Evolutionary conservation across 2,329 filamentous ascomycete species (phyloP).

Genomic region (Chalaropsis thielavioides): DNA sequence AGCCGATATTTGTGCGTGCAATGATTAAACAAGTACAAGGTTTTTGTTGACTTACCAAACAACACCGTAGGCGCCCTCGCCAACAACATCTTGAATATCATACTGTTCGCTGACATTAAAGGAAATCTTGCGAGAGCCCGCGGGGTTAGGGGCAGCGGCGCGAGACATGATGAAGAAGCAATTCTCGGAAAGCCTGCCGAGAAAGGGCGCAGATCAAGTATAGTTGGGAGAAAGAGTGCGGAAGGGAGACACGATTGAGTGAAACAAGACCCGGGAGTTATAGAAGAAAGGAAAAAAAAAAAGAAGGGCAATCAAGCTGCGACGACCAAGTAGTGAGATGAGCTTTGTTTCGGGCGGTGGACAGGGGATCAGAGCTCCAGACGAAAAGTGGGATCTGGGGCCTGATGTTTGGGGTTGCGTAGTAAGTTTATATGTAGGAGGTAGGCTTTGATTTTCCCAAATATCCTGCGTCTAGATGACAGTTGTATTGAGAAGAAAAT

Average conservation of each 20-base stretch:
- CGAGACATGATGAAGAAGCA: constrained; percentile 36
- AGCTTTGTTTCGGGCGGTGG: constrained; percentile 1
- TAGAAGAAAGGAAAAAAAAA: constrained; percentile 3
- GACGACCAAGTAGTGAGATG: not conserved
- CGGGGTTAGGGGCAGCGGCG: constrained; percentile 40
- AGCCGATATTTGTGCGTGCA: not conserved
- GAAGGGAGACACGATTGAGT: constrained; percentile 7
- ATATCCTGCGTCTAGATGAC: not conserved
- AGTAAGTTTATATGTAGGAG: not conserved
- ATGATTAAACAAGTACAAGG: not conserved
- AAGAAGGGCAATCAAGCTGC: not conserved
- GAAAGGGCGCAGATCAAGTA: not conserved
- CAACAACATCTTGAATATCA: constrained; percentile 98
- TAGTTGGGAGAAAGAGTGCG: constrained; percentile 9
- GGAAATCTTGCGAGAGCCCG: constrained; percentile 79
- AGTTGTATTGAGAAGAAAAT: not conserved
- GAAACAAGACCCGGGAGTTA: constrained; percentile 9
- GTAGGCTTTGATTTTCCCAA: not conserved
- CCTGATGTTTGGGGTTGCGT: not conserved
- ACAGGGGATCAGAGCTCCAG: constrained; percentile 13
- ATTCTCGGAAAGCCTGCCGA: constrained; percentile 14
- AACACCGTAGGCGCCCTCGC: constrained; percentile 94
- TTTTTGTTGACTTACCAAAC: constrained; percentile 58
- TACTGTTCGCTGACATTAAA: constrained; percentile 99
- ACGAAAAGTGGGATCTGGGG: constrained; percentile 9